Base-by-base conservation (phyloP, 805 yeast species). In the Starmerella bacillaris region DNA sequence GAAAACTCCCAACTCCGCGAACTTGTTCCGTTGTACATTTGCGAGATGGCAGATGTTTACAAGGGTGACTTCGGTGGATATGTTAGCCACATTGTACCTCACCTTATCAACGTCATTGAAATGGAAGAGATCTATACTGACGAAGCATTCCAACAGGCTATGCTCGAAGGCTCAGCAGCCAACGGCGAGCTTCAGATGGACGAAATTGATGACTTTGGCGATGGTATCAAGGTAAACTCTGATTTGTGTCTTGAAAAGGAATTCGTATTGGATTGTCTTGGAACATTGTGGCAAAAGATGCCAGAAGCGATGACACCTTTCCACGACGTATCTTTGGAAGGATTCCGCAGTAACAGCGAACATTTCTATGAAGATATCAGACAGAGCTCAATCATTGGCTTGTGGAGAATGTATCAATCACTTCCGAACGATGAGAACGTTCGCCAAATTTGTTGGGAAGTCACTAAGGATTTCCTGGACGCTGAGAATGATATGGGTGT, bases 161-260 rank as follows among this genome's bases (percentile, higher is more conserved):
- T 51, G 7, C 67, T 60, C 27, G 70, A 60, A 33, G 53, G 59
- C 14, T 61, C 57, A 17, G 42, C 38, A 29, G 50, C 45, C 36
- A 51, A 46, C 26, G 54, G 49, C 37, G 69, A 58, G 26, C 80
- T 71, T 38, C 79, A 72, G 34, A 19, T 33, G 34, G 18, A 33
- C 27, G 40, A 39, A 15, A 37, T 30, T 17, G 34, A 34, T n/a
- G 45, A 41, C 29, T 54, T 71, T 38, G 73, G 68, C 41, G 76
- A 76, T 50, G 76, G 77, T 42, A 64, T 80, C 58, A 76, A 79
- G 48, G 83, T 89, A 44, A 84, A 83, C 67, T 78, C 94, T 34
- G 95, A 94, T 64, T 72, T 89, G 49, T 80, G 95, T 45, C 76
- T 79, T 49, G 98, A 86, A 61, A 86, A 86, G 60, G 96, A 89